phyloP scores from a whole-genome alignment of 768 basidiomycete genomes.

The Cyclocybe aegerita region DNA sequence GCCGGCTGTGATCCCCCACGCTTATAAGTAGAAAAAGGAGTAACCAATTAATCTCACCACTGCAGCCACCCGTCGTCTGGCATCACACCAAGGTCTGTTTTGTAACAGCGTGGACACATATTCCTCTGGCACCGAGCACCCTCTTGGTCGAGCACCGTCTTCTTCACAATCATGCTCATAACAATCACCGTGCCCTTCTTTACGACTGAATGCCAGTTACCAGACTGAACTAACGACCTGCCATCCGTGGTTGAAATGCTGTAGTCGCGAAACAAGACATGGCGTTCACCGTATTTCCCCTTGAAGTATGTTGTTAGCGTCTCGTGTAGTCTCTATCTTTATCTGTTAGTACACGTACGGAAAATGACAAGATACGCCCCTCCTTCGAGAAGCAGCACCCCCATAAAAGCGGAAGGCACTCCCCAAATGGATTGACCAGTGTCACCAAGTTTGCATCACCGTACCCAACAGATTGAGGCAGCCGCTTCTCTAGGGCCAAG shows the following conservation, averaged over 20 bases:
- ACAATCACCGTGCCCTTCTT: constrained; percentile 2
- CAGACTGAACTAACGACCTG: background rate
- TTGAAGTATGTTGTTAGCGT: background rate
- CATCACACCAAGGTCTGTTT: constrained; percentile 2
- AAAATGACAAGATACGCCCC: background rate
- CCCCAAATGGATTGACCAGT: constrained; percentile 1
- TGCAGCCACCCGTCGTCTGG: background rate
- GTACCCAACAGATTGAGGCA: constrained; percentile 1
- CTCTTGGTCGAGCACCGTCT: background rate
- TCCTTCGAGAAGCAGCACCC: constrained; percentile 1
- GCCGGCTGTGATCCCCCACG: background rate
- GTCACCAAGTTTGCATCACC: background rate
- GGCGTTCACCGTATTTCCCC: background rate
- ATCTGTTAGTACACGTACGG: background rate
- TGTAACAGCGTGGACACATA: constrained; percentile 4
- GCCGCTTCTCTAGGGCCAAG: background rate
- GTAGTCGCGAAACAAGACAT: background rate
- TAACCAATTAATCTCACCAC: background rate
- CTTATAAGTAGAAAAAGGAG: background rate
- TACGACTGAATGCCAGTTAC: background rate
- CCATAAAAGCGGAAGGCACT: background rate
- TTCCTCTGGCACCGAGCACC: background rate
- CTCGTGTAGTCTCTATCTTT: background rate
- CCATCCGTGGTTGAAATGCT: constrained; percentile 1
- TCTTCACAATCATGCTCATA: constrained; percentile 6